Conservation (phyloP, 2,329 filamentous ascomycete genomes). For the Chaetothyriales sp. region DNA sequence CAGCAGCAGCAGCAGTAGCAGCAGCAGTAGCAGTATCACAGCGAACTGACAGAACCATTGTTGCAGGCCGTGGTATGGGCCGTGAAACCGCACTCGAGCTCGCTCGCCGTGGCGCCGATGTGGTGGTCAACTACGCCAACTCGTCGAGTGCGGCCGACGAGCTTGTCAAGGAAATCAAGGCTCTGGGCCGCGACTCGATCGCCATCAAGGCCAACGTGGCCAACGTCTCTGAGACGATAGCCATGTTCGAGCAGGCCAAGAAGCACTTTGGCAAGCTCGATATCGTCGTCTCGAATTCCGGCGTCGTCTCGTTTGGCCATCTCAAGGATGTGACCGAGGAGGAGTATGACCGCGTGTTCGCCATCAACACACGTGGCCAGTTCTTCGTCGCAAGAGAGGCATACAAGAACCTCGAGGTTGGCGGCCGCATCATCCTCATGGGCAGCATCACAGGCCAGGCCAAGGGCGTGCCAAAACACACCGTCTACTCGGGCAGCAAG, state of each 20-base stretch:
- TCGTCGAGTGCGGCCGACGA: conserved; percentile 48
- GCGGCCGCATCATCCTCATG: conserved; percentile 62
- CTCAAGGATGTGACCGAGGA: conserved; percentile 54
- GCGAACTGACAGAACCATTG: conserved; percentile 11
- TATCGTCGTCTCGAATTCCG: conserved; percentile 42
- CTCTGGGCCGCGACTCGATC: conserved; percentile 45
- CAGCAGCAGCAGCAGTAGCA: background rate
- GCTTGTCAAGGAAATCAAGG: conserved; percentile 52
- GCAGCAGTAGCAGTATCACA: background rate
- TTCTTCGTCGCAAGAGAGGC: conserved; percentile 67
- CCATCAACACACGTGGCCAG: conserved; percentile 53
- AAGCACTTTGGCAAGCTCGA: conserved; percentile 51
- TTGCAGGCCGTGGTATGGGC: conserved; percentile 27
- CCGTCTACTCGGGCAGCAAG: conserved; percentile 61
- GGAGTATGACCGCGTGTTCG: conserved; percentile 57
- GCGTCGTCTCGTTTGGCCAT: conserved; percentile 53
- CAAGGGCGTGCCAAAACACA: conserved; percentile 53
- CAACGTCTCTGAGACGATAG: conserved; percentile 46
- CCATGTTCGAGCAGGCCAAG: conserved; percentile 48
- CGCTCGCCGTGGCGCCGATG: conserved; percentile 25
- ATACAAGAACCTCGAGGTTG: conserved; percentile 53
- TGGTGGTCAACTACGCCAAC: conserved; percentile 38
- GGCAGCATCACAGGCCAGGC: conserved; percentile 50
- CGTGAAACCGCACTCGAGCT: conserved; percentile 28
- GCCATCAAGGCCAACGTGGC: conserved; percentile 55